These are phyloP conservation scores for Sclerotiophoma versabilis DNA, from an alignment of 2,329 filamentous ascomycete species.

Conservation along the genomic window DNA sequence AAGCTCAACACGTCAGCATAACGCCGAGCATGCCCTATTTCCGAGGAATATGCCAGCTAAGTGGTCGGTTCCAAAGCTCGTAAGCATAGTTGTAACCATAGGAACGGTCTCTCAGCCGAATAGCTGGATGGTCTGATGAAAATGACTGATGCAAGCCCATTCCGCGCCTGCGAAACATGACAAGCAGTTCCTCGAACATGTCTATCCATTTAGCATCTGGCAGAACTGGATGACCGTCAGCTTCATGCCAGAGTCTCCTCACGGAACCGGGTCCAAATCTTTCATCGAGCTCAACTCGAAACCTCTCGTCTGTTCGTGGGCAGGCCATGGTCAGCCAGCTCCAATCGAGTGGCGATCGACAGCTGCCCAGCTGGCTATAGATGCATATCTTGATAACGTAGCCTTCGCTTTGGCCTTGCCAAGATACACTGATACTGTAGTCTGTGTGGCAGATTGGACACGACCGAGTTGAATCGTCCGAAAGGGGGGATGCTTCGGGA, in stretches of 20 bases:
- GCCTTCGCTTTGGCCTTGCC: slow-evolving; percentile 24
- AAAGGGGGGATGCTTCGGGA: slow-evolving; percentile 18
- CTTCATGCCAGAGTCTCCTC: slow-evolving; percentile 27
- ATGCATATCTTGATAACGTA: slow-evolving; percentile 21
- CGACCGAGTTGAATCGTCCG: slow-evolving; percentile 22
- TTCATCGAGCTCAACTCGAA: slow-evolving; percentile 15
- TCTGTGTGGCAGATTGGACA: slow-evolving; percentile 28
- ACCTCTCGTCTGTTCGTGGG: slow-evolving; percentile 6
- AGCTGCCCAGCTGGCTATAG: slow-evolving; percentile 27
- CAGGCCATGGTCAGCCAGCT: slow-evolving; percentile 20
- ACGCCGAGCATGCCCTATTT: slow-evolving; percentile 10
- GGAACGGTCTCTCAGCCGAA: slow-evolving; percentile 9
- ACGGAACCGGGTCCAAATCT: slow-evolving; percentile 21
- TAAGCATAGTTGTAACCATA: slow-evolving; percentile 11
- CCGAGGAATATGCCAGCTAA: slow-evolving; percentile 11
- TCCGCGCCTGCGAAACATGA: slow-evolving; percentile 11
- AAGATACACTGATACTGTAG: slow-evolving; percentile 27
- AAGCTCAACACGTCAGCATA: slow-evolving; percentile 11
- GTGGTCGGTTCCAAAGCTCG: slow-evolving; percentile 10
- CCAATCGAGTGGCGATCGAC: slow-evolving; percentile 28
- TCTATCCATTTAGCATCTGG: slow-evolving; percentile 12
- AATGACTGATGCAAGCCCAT: slow-evolving; percentile 11
- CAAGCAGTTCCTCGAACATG: slow-evolving; percentile 11
- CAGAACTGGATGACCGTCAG: slow-evolving; percentile 10
- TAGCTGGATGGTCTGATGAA: slow-evolving; percentile 10